phyloP scores from a whole-genome alignment of 2,329 filamentous ascomycete species.

The Aspergillus latus region DNA sequence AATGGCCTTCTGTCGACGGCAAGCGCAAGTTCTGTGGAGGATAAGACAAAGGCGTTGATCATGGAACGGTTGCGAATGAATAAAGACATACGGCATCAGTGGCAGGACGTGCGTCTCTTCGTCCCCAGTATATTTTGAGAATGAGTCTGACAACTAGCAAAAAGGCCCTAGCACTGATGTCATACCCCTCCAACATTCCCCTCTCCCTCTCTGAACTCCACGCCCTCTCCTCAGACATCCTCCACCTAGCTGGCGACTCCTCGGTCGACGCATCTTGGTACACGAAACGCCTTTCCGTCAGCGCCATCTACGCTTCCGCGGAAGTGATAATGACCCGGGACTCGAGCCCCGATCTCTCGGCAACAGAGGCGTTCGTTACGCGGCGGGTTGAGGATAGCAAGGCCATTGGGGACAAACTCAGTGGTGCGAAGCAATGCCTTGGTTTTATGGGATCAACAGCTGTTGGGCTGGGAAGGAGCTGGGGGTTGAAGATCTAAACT shows the following conservation, averaged over 20 bases:
- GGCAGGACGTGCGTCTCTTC: conserved; percentile 72
- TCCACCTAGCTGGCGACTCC: conserved; percentile 78
- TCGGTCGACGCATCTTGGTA: conserved; percentile 90
- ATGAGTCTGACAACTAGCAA: not conserved
- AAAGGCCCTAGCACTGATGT: conserved; percentile 86
- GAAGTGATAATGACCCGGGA: conserved; percentile 97
- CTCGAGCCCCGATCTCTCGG: conserved; percentile 66
- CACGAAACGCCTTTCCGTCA: conserved; percentile 63
- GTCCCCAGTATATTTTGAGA: conserved; percentile 8
- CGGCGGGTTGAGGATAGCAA: conserved; percentile 70
- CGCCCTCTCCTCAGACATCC: conserved; percentile 85
- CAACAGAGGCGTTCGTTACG: conserved; percentile 78
- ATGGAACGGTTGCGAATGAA: conserved; percentile 79
- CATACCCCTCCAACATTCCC: conserved; percentile 74
- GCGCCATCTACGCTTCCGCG: conserved; percentile 69
- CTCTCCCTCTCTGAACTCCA: conserved; percentile 76
- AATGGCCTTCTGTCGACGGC: conserved; percentile 27
- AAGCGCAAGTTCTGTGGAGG: conserved; percentile 49
- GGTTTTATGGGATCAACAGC: conserved; percentile 75
- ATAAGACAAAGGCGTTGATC: conserved; percentile 68
- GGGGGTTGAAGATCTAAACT: conserved; percentile 72
- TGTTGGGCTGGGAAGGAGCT: conserved; percentile 82
- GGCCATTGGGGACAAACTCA: conserved; percentile 61
- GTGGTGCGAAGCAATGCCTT: conserved; percentile 71
- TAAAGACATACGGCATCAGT: conserved; percentile 67